Evolutionary conservation across 139 green algal species (phyloP).

Genomic region (Ettlia oleoabundans): DNA sequence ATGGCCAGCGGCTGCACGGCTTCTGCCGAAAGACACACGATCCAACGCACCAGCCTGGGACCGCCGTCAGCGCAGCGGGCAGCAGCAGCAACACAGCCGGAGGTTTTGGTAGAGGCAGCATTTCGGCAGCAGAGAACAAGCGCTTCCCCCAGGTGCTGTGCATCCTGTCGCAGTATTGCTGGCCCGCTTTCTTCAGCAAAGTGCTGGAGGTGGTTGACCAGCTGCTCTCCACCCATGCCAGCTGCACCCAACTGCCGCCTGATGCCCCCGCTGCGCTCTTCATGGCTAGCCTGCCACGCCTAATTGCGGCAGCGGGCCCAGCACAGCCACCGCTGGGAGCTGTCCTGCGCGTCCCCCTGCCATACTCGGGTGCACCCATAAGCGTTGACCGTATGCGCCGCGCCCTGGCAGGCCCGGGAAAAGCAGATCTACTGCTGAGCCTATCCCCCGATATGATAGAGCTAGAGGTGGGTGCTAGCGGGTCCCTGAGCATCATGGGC

Average conservation of each 20-base stretch:
- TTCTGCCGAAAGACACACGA: constrained; percentile 57
- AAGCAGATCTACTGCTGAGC: not conserved
- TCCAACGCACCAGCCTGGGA: constrained; percentile 1
- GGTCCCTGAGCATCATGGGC: no score
- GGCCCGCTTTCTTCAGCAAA: constrained; percentile 73
- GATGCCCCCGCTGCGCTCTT: constrained; percentile 50
- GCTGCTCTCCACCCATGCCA: constrained; percentile 54
- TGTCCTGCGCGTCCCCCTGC: constrained; percentile 34
- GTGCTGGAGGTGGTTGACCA: constrained; percentile 69
- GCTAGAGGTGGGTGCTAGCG: constrained; percentile 35
- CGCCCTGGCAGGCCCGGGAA: not conserved
- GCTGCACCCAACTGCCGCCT: constrained; percentile 47
- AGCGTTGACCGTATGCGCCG: constrained; percentile 11
- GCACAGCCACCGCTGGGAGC: not conserved
- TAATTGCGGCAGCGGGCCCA: constrained; percentile 29
- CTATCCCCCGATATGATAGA: constrained; percentile 19
- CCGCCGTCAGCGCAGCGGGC: not conserved
- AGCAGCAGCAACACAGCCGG: no score
- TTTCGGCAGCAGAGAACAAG: not conserved
- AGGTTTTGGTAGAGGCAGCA: no score
- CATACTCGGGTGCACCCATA: constrained; percentile 12
- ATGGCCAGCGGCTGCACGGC: constrained; percentile 63
- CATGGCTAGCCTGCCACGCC: constrained; percentile 49
- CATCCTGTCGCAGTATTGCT: constrained; percentile 66
- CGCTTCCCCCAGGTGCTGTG: constrained; percentile 75